A percentile compares a stretch with the other conserved stretches of the same genome.
phyloP scores from a whole-genome alignment of 176 grass and related monocot genomes.

The Canna indica region DNA sequence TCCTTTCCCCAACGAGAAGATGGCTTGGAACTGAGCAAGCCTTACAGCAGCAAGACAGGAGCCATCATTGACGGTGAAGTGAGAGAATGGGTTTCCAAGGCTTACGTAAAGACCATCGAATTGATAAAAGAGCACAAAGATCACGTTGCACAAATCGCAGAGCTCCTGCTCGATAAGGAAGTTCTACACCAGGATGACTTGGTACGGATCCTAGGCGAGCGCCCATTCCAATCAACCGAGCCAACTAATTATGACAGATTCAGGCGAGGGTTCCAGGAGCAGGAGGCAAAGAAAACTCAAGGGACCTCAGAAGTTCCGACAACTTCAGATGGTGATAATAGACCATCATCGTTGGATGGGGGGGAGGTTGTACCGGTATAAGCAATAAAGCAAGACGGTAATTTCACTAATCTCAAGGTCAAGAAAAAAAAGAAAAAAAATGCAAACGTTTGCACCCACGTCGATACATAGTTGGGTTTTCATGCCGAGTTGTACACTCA shows the following conservation, averaged over 20 bases:
- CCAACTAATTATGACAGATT: constrained; percentile 71
- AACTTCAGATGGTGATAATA: constrained; percentile 29
- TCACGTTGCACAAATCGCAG: constrained; percentile 59
- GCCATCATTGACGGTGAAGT: constrained; percentile 76
- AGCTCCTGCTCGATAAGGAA: constrained; percentile 80
- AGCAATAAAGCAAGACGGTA: not conserved
- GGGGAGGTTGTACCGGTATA: constrained; percentile 30
- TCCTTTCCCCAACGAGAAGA: constrained; percentile 70
- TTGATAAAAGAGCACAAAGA: constrained; percentile 67
- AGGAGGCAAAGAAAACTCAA: constrained; percentile 24
- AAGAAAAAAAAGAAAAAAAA: too few relatives aligned
- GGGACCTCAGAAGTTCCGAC: constrained; percentile 21
- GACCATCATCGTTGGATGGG: constrained; percentile 27
- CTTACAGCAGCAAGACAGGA: constrained; percentile 51
- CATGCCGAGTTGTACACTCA: too few relatives aligned
- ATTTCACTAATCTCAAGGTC: too few relatives aligned
- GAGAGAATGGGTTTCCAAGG: constrained; percentile 79
- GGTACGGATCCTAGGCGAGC: constrained; percentile 53
- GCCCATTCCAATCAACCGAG: constrained; percentile 52
- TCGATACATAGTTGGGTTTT: too few relatives aligned
- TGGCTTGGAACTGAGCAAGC: constrained; percentile 59
- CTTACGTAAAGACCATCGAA: constrained; percentile 49
- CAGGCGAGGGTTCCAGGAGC: constrained; percentile 59
- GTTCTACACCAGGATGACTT: constrained; percentile 89
- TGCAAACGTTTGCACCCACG: too few relatives aligned